Conservation (phyloP, 208 protist species). For the Wallacemonas collosoma region DNA sequence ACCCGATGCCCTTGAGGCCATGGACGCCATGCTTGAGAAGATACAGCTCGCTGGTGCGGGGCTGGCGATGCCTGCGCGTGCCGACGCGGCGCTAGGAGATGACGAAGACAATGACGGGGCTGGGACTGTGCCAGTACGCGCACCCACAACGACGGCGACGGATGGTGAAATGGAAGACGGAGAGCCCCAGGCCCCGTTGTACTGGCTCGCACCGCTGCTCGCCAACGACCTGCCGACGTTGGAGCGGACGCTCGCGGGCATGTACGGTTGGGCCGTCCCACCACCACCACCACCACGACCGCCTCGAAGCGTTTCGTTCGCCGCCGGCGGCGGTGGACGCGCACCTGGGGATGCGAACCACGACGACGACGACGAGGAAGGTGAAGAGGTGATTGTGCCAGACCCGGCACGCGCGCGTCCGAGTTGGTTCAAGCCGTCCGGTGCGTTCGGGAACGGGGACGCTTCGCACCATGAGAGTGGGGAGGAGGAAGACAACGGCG, state of each 20-base stretch:
- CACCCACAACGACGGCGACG: neutral
- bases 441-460: constrained; percentile 14
- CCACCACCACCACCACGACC: constrained; percentile 34
- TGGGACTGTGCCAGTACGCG: neutral
- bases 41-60: constrained; percentile 2
- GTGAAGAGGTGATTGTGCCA: constrained; percentile 17
- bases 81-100: constrained; percentile 15
- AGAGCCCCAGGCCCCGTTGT: constrained; percentile 31
- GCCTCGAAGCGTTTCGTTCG: constrained; percentile 21
- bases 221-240: constrained; percentile 63
- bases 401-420: constrained; percentile 23
- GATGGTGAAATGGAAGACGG: constrained; percentile 7
- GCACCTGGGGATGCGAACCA: constrained; percentile 13
- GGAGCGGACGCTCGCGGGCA: constrained; percentile 47
- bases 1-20: constrained; percentile 8
- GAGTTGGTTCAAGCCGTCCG: constrained; percentile 13
- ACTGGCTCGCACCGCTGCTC: constrained; percentile 70
- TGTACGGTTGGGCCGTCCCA: constrained; percentile 72
- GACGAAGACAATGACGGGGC: neutral
- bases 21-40: constrained; percentile 12
- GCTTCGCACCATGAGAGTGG: neutral
- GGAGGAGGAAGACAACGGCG: constrained; percentile 10
- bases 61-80: constrained; percentile 17
- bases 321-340: constrained; percentile 14
- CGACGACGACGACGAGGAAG: constrained; percentile 3